Base-by-base conservation (phyloP, 2,329 filamentous ascomycete genomes). In the Clonostachys solani region DNA sequence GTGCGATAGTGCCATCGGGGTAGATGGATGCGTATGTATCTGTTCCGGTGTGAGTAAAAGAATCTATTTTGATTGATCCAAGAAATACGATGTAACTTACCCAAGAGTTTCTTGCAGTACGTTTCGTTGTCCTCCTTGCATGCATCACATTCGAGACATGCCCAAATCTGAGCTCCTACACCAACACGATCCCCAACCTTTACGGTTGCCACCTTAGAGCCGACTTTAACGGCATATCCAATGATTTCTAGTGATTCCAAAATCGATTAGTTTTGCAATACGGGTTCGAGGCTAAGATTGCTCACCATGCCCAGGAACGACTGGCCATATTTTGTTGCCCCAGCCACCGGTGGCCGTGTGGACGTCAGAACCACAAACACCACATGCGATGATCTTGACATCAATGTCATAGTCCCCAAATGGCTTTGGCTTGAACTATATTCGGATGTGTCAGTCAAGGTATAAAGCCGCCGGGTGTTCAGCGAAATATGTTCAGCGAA, bases 331-430 rank as follows among this genome's bases (percentile, higher is more conserved):
- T 52, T 81, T 78, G 33, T 69, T 71, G 49, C 80, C 83, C 84
- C 84, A 88, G 50, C 84, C 83, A 51, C 83, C 82, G 58, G 66
- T 82, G 61, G 89, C 77, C 49, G 83, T 88, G 68, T 88, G 86
- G 41, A 87, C 72, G 60, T 90, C 86, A 55, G 80, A 86, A 55
- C 84, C 81, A 63, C 86, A 90, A 45, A 90, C 77, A 60, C 89
- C 87, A 60, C 88, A 92, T 61, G 81, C 84, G 54, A 91, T 84
- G 59, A 95, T 86, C 74, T 92, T 87, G 68, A 96, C 81, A 63
- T 95, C 90, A 58, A 96, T 81, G 62, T 95, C 90, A 67, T 89
- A 80, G 63, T 92, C 88, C 53, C 86, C 89, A 63, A 95, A 95
- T n/a, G 87, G 87, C 73, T 95, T 94, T 49, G 92, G 83, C 56